These are phyloP conservation scores for Pythium sp. DNA, from an alignment of 352 stramenopile species.

Conservation along the genomic window DNA sequence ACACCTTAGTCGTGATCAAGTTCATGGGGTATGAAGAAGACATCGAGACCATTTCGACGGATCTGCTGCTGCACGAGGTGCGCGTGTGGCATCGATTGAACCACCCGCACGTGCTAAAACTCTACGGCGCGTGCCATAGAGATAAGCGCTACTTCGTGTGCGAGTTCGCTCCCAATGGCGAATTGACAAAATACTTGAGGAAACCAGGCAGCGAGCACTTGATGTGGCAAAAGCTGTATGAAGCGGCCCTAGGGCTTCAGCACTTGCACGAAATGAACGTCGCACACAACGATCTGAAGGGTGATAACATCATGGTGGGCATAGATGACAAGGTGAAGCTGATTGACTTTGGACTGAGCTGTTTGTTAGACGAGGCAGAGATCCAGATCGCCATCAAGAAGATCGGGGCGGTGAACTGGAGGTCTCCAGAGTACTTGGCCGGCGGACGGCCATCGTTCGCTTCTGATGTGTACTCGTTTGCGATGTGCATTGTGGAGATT, in stretches of 20 bases:
- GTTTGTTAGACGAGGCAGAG: not conserved
- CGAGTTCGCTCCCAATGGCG: not conserved
- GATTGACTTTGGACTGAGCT: not conserved
- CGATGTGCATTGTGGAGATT: not conserved
- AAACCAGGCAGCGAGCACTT: not conserved
- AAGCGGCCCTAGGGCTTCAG: not conserved
- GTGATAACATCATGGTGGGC: not conserved
- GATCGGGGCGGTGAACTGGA: not conserved
- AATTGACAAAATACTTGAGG: not conserved
- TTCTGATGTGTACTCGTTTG: not conserved
- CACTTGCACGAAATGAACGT: not conserved
- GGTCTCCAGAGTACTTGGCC: not conserved
- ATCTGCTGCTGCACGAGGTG: not conserved
- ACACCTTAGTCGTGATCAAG: not conserved
- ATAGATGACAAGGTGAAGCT: not conserved
- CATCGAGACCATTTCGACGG: not conserved
- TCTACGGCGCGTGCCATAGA: not conserved
- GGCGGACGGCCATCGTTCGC: not conserved
- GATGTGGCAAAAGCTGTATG: not conserved
- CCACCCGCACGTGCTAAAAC: not conserved
- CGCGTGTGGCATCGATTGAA: not conserved
- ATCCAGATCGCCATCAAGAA: not conserved
- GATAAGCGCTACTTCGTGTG: not conserved
- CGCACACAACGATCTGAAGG: not conserved
- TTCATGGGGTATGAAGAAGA: not conserved